Percentiles rank a stretch among this genome's conserved stretches.
phyloP scores from a whole-genome alignment of 805 yeast genomes.

The Candida corydali region DNA sequence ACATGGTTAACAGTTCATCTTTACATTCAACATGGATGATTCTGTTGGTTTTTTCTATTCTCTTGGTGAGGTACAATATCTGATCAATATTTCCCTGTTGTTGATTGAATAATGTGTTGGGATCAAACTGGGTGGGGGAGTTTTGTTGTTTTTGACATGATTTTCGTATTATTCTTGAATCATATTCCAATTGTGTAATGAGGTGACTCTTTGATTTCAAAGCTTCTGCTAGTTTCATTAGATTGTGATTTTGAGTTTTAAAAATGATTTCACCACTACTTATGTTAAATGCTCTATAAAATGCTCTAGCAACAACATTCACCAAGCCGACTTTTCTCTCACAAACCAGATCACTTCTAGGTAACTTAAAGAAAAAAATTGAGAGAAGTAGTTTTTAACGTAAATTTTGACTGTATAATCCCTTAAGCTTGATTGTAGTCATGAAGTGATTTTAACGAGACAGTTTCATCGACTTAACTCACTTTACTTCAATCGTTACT shows the following conservation, averaged over 20 bases:
- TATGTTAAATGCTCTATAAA: neutral
- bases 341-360: no score
- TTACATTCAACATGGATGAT: neutral
- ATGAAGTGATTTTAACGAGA: no score
- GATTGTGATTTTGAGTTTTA: no score
- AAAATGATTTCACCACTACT: neutral
- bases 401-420: no score
- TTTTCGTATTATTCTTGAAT: neutral
- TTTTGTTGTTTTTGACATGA: slow-evolving; percentile 2
- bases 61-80: neutral
- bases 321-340: no score
- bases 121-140: neutral
- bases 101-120: neutral
- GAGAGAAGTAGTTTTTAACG: no score
- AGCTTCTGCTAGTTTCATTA: neutral
- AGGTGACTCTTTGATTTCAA: slow-evolving; percentile 1
- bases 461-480: no score
- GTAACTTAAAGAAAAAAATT: no score
- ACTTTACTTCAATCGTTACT: no score
- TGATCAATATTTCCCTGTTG: neutral
- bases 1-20: neutral
- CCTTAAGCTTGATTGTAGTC: no score
- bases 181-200: neutral
- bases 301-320: no score
- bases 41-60: neutral